Percentiles rank a stretch among this genome's conserved stretches.
Evolutionary conservation across 306 rosid genomes (phyloP).

Genomic region (Crataegus laevigata): DNA sequence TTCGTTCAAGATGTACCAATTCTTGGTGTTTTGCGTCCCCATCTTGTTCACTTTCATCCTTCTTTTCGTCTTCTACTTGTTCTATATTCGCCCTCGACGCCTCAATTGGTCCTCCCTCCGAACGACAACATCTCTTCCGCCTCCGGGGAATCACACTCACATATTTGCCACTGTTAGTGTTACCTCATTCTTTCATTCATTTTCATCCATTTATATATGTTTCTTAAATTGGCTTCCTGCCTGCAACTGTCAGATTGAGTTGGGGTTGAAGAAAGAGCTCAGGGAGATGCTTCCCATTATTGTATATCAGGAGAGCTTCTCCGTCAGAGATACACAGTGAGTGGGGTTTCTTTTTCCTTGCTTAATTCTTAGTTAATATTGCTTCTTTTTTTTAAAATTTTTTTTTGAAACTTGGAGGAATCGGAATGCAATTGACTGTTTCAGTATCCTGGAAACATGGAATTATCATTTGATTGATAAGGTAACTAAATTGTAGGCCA

Average conservation of each 20-base stretch:
- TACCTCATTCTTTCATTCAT: background rate
- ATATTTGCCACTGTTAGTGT: conserved; percentile 34
- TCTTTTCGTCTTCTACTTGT: conserved; percentile 56
- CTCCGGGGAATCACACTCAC: background rate
- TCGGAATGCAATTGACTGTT: background rate
- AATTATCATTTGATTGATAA: no score
- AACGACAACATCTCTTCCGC: conserved; percentile 25
- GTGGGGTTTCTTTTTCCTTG: conserved; percentile 16
- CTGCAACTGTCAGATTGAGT: conserved; percentile 25
- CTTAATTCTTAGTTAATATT: background rate
- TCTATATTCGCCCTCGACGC: conserved; percentile 67
- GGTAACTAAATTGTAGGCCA: no score
- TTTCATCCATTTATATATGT: background rate
- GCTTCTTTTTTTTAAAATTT: background rate
- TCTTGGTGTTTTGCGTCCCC: conserved; percentile 60
- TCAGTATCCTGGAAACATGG: background rate
- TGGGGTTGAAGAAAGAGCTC: conserved; percentile 66
- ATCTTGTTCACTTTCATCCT: conserved; percentile 58
- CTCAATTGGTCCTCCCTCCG: conserved; percentile 51
- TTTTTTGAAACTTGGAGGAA: no score
- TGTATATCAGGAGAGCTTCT: conserved; percentile 72
- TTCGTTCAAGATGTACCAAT: conserved; percentile 41
- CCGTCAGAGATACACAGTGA: conserved; percentile 67
- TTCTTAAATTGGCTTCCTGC: background rate
- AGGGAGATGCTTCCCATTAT: conserved; percentile 82